Evolutionary conservation across 2,329 filamentous ascomycete species (phyloP).

Genomic region (Hymenoscyphus salicellus): DNA sequence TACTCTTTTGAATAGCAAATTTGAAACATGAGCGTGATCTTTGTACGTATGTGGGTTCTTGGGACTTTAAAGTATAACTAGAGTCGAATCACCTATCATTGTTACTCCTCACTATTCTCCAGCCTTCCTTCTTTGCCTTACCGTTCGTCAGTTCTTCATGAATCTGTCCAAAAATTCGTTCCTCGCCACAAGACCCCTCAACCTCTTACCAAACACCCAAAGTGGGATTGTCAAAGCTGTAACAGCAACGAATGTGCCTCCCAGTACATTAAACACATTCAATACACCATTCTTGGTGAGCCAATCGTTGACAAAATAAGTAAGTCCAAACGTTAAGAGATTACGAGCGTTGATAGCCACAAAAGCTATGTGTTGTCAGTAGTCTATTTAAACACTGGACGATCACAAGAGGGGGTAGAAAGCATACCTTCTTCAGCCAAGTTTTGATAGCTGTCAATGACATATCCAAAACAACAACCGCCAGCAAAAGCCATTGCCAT

Average conservation of each 20-base stretch:
- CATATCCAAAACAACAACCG: slow-evolving; percentile 25
- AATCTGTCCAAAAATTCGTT: slow-evolving; percentile 19
- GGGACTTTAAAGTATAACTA: too few species aligned
- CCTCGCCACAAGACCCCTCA: slow-evolving; percentile 23
- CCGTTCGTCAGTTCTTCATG: slow-evolving; percentile 19
- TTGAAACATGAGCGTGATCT: too few species aligned
- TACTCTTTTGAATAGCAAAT: too few species aligned
- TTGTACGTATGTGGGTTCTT: too few species aligned
- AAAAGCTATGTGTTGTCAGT: slow-evolving; percentile 18
- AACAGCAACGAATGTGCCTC: slow-evolving; percentile 29
- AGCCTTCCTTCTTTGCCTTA: background rate
- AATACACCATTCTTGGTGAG: slow-evolving; percentile 37
- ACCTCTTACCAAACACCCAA: slow-evolving; percentile 26
- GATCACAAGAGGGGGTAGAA: background rate
- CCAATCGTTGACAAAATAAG: slow-evolving; percentile 45
- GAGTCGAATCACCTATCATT: too few species aligned
- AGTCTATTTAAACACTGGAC: background rate
- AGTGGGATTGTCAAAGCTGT: slow-evolving; percentile 24
- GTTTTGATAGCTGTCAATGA: slow-evolving; percentile 26
- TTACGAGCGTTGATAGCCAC: slow-evolving; percentile 34
- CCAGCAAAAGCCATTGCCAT: slow-evolving; percentile 24
- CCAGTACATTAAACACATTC: slow-evolving; percentile 40
- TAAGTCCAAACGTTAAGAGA: slow-evolving; percentile 43
- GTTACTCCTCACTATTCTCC: too few species aligned
- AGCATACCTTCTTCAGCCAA: slow-evolving; percentile 23